Base-by-base conservation (phyloP, 2,329 filamentous ascomycete species). In the Cryoendolithus antarcticus region DNA sequence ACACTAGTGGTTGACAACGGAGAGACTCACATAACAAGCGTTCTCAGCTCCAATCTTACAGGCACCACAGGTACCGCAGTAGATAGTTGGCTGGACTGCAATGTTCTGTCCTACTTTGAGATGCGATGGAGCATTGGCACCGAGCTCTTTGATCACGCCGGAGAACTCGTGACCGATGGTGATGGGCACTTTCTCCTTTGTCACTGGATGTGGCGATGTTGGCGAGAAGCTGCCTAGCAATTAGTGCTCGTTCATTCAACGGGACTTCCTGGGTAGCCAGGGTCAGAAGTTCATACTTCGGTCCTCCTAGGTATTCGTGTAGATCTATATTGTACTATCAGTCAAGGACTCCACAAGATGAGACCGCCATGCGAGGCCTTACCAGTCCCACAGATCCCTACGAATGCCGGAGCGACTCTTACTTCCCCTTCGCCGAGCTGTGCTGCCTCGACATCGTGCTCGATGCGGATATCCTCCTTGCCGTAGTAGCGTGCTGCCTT, bases 121-220 rank as follows among this genome's bases (percentile, higher is more conserved):
- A 19, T 44, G 37, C 21, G 15, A 12, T 13, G 44, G 37, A 8
- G 51, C 45, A 27, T 45, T 44, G 0, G 61, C 50, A 0, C 76
- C 76, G 10, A 80, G 59, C 46, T 77, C 72, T 8, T 68, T 63
- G 27, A 82, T 62, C 2, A 67, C 65, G 7, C 77, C 77, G 3
- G 68, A 71, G 55, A 81, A 77, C 51, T 82, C 78, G 50, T 82
- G 77, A 19, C 78, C 77, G 7, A 81, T 62, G 0, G 53, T 75
- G 7, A 80, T 64, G 3, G 76, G 77, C 29, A 74, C 64, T 1
- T 61, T 63, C 41, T 73, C 72, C 24, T 67, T 62, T 0, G 75
- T 80, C 13, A 80, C 56, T 2, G 68, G 68, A 48, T 81, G 77
- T 1, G 75, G 72, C 5, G 55, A 56, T 5, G 52, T 51, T 2